Base-by-base conservation (phyloP, 176 grass and related monocot genomes). In the Raddia guianensis region DNA sequence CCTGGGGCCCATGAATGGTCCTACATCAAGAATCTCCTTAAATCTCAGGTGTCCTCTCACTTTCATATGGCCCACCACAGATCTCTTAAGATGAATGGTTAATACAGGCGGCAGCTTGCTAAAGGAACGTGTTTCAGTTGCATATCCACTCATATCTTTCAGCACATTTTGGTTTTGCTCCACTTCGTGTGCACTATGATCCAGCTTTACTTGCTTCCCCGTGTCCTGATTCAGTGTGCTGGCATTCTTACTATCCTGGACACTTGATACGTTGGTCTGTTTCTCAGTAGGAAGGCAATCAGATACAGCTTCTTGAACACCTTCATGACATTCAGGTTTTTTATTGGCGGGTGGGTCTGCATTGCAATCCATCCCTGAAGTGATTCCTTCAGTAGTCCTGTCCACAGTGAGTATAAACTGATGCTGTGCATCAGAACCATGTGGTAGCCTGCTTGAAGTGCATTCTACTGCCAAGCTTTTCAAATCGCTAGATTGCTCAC, bases 31-130 rank as follows among this genome's bases (percentile, higher is more conserved):
- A 10, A n/a, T 80, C 76, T 89, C 91, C 12, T 87, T 57, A 49
- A 93, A 93, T 46, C 32, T 68, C 19, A 93, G 84, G 64, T 70
- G 70, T 18, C 84, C 72, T 48, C 63, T 77, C 50, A 93, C 49
- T 53, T 93, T 85, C 79, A 2, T 8, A 0, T 58, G 72, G 0
- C 52, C 2, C 12, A 70, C 32, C 72, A 19, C 45, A 15, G 64
- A 93, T 72, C 87, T 93, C 80, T 93, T 93, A 71, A 93, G 71
- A 14, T 93, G 90, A 63, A 93, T 76, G 8, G 80, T 87, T 75
- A 93, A 35, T 70, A 93, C 49, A 79, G 72, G 79, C 49, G 90
- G 84, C 0, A 59, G 61, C 34, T 42, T 79, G 7, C 14, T 62
- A 45, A 93, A 70, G 77, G 73, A 20, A 74, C 60, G 66, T 82